Evolutionary conservation across 176 grass and related monocot genomes (phyloP), one percentile per base, ranked within the genome.

Genomic region (Carex kokanica): DNA sequence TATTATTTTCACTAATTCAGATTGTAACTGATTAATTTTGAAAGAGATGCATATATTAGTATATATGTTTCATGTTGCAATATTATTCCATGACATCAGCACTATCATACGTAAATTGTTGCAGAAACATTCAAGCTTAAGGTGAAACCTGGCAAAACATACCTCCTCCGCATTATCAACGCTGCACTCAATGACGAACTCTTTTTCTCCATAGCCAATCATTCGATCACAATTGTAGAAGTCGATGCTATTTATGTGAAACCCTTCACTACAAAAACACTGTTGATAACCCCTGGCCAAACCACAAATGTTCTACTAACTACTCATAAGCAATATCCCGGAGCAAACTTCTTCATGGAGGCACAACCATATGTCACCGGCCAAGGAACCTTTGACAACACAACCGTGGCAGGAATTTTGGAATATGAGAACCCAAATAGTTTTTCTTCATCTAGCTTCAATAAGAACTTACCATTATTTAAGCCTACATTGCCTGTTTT

Each of bases 101-200:
- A 34, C 3, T 27, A 25, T 24, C 4, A 2, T 61, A 68, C 36
- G 18, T 20, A 52, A 32, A 13, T 23, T 70, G 45, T 23, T 66
- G 58, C 36, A 81, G 93, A 93, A 21, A 88, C 89, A 79, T 96
- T 96, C n/a, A 91, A 1, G 85, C 41, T 96, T 0, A 96, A 72
- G 53, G 93, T 96, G 83, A 91, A 55, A 84, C 91, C 93, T 0
- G 89, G 91, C 3, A 91, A 72, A 80, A 91, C 91, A 54, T 96
- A 93, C 80, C 86, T 93, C 74, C 93, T 96, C 13, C 87, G 93
- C 25, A 59, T 96, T 21, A 93, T 96, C 91, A 96, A 96, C 80
- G 86, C 91, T 0, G 93, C 93, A 15, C 93, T 96, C 85, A 97
- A 97, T 86, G 89, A 97, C 73, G 93, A 93, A 81, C 93, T 97